A percentile compares a stretch with the other conserved stretches of the same genome.
phyloP scores from a whole-genome alignment of 1,139 yeast species.

The Lodderomyces pseudojiufengensis region DNA sequence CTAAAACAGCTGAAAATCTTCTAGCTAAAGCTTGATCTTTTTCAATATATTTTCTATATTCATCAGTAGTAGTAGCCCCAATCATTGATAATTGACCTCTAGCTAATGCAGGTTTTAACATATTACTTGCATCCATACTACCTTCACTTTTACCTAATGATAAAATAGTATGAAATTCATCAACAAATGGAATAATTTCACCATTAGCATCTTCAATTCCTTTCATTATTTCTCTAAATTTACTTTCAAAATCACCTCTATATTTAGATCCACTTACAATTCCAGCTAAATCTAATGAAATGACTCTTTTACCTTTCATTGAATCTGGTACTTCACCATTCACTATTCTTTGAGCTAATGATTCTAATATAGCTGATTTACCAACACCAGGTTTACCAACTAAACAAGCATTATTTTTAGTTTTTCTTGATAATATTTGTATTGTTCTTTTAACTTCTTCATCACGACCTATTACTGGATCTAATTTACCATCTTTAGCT shows the following conservation, averaged over 20 bases:
- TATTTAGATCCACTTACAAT: constrained; percentile 92
- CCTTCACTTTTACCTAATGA: constrained; percentile 97
- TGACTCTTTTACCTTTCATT: constrained; percentile 77
- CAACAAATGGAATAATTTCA: constrained; percentile 77
- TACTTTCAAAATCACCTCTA: constrained; percentile 93
- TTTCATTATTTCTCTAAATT: constrained; percentile 76
- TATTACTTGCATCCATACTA: constrained; percentile 90
- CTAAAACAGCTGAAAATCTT: constrained; percentile 84
- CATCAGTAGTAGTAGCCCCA: constrained; percentile 93
- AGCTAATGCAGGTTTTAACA: constrained; percentile 90
- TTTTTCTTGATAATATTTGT: constrained; percentile 85
- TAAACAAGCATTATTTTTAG: constrained; percentile 90
- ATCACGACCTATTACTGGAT: constrained; percentile 96
- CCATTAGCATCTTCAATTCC: constrained; percentile 86
- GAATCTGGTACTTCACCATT: constrained; percentile 93
- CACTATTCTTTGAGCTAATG: constrained; percentile 87
- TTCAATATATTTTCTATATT: constrained; percentile 81
- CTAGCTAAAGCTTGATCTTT: constrained; percentile 91
- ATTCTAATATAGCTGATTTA: constrained; percentile 95
- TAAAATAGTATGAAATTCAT: constrained; percentile 85
- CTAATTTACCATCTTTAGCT: constrained; percentile 87
- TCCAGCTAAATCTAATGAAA: constrained; percentile 83
- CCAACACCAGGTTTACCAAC: constrained; percentile 98
- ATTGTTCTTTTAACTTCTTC: constrained; percentile 91
- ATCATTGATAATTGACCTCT: constrained; percentile 91